phyloP scores from a whole-genome alignment of 306 rosid species.

The Rubus parviflorus region DNA sequence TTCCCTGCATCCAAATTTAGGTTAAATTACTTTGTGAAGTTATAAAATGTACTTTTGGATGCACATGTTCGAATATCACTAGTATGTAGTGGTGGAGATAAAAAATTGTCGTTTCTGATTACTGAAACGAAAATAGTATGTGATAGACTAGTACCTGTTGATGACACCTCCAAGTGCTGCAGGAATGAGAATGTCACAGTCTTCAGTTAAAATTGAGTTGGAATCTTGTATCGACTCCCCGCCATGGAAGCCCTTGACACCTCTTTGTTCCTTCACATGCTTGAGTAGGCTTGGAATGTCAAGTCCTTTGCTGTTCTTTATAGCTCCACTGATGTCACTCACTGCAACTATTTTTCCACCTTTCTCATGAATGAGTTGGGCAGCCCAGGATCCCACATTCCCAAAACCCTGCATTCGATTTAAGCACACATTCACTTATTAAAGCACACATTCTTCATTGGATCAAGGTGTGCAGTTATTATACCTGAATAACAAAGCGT shows the following conservation, averaged over 20 bases:
- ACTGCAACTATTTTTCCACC: conserved; percentile 90
- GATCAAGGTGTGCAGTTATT: neutral
- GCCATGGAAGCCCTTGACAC: conserved; percentile 74
- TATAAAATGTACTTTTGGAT: neutral
- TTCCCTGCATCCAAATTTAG: conserved; percentile 49
- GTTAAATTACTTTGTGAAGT: neutral
- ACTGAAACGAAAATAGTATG: neutral
- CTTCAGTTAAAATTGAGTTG: conserved; percentile 63
- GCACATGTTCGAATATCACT: too few relatives aligned
- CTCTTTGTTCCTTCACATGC: conserved; percentile 51
- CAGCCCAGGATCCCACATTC: conserved; percentile 97
- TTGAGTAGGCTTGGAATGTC: conserved; percentile 70
- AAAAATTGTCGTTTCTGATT: too few relatives aligned
- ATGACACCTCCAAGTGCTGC: conserved; percentile 99
- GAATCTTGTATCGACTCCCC: conserved; percentile 58
- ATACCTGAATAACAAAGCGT: conserved; percentile 81
- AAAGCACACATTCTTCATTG: neutral
- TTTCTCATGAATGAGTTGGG: conserved; percentile 63
- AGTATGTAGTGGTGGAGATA: too few relatives aligned
- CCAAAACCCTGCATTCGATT: conserved; percentile 67
- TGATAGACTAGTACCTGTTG: conserved; percentile 37
- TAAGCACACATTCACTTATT: too few relatives aligned
- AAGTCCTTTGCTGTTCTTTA: conserved; percentile 69
- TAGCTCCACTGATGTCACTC: conserved; percentile 85
- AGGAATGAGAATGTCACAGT: conserved; percentile 81